Evolutionary conservation across 148 eudicot species (phyloP).

Genomic region (Camellia granthamiana): DNA sequence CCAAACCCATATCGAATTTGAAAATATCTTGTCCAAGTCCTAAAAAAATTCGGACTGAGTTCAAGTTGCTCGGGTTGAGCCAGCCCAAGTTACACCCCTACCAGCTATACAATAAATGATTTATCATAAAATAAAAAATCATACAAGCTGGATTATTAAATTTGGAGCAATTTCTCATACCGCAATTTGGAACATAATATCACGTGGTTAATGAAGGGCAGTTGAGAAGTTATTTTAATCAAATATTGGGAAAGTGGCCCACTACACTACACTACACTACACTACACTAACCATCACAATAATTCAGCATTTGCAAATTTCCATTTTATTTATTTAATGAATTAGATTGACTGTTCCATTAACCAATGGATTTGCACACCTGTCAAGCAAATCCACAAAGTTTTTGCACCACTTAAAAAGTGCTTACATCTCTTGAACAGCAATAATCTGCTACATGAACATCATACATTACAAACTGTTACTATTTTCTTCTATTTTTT

Average conservation of each 20-base stretch:
- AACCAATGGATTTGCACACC: background rate
- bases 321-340: background rate
- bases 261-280: background rate
- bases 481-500: no score
- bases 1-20: no score
- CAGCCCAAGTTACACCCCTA: no score
- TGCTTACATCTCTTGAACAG: no score
- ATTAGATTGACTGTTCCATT: background rate
- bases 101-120: no score
- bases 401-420: background rate
- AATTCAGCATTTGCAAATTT: conserved; percentile 1
- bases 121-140: no score
- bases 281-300: conserved; percentile 5
- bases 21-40: no score
- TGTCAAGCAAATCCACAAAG: background rate
- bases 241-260: conserved; percentile 2
- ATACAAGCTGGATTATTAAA: background rate
- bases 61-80: no score
- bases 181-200: background rate
- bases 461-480: no score
- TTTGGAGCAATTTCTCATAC: background rate
- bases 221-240: background rate
- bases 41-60: no score
- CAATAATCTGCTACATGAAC: no score
- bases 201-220: background rate